These are phyloP conservation scores for Tylopilus cervinicoccineus DNA, from an alignment of 768 basidiomycete genomes.

Conservation along the genomic window DNA sequence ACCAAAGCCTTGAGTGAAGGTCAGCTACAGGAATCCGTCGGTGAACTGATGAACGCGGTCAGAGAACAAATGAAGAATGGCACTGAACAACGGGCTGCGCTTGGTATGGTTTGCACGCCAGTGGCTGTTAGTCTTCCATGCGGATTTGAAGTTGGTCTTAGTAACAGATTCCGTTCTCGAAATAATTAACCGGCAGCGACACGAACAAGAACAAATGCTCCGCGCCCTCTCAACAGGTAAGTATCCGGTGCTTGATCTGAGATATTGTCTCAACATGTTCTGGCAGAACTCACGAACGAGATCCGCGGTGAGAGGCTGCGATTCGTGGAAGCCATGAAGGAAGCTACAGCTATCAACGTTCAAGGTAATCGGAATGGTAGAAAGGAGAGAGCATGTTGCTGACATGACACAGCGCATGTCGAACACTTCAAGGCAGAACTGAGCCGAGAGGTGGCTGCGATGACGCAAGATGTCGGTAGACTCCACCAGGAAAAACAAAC, in stretches of 20 bases:
- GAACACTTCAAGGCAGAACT: constrained; percentile 85
- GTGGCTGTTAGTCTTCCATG: constrained; percentile 4
- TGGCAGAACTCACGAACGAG: constrained; percentile 70
- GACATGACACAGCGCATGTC: constrained; percentile 58
- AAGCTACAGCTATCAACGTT: constrained; percentile 85
- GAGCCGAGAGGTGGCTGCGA: constrained; percentile 64
- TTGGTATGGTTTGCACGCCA: constrained; percentile 29
- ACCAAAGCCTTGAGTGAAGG: constrained; percentile 29
- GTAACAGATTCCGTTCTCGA: constrained; percentile 57
- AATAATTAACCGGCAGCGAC: constrained; percentile 64
- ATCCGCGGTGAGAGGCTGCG: constrained; percentile 82
- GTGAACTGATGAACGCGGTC: constrained; percentile 36
- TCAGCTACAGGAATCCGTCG: constrained; percentile 32
- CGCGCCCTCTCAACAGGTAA: constrained; percentile 61
- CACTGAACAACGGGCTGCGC: constrained; percentile 38
- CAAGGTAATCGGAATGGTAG: constrained; percentile 45
- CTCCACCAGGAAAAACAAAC: constrained; percentile 61
- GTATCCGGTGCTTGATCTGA: constrained; percentile 3
- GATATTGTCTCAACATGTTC: not conserved
- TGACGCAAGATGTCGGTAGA: constrained; percentile 70
- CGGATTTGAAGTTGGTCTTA: constrained; percentile 21
- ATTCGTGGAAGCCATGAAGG: constrained; percentile 94
- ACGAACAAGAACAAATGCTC: constrained; percentile 69
- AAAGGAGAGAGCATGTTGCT: not conserved
- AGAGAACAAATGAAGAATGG: constrained; percentile 39